Base-by-base conservation (phyloP, 371 early-diverging fungal species). In the Mucor lusitanicus region DNA sequence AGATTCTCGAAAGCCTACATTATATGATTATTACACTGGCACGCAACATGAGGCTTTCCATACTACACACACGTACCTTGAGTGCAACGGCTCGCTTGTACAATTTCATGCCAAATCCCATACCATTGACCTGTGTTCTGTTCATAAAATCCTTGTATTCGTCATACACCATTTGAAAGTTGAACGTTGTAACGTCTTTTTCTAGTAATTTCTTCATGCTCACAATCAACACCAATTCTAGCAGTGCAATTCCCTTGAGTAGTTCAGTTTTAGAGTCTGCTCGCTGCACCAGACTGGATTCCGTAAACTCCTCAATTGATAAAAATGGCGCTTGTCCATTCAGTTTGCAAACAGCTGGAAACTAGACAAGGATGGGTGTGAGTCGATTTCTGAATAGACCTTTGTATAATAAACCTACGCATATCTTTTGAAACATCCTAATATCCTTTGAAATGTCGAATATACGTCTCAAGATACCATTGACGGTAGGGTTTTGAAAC, bases 111-210 rank as follows among this genome's bases (percentile, higher is more conserved):
- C 90, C 85, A 44, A 88, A 83, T n/a, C 87, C 87, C 15, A 77
- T 70, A 32, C 85, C 89, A 17, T 81, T 78, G 1, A 81, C 73
- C 42, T 85, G 80, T 3, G 86, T 74, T 63, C 70, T 70, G 48
- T 84, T 87, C 88, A 91, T 85, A 65, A 95, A 94, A 3, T 91
- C 89, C 58, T 90, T 90, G 81, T 94, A 96, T 76, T 92, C 94
- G 61, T 96, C 93, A 72, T 94, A 94, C 1, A 94, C 88, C 94
- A 96, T 96, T 72, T 93, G 94, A 81, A 97, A 97, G 70, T 96
- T 97, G 73, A 95, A 94, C 17, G 82, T 79, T n/a, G 72, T 72
- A 19, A 83, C 85, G 25, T 92, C 90, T 21, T 85, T 85, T 35
- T 85, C 87, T 21, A 87, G 64, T 46, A 93, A 65, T 32, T 91